Conservation (phyloP, 129 eudicot genomes). For the Centaurea solstitialis region DNA sequence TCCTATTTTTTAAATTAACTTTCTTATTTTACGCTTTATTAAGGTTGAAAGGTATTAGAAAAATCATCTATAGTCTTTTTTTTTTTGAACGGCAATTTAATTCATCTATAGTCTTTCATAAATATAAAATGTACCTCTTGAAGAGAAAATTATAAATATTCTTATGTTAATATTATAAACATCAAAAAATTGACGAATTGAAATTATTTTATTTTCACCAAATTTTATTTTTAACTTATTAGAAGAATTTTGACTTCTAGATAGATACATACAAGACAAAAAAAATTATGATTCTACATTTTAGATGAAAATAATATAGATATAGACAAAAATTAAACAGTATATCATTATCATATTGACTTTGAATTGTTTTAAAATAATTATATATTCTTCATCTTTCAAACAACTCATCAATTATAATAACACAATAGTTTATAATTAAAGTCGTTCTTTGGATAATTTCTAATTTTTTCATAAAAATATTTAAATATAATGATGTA, state of each 20-base stretch:
- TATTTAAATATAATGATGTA: background rate
- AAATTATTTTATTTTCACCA: background rate
- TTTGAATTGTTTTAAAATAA: background rate
- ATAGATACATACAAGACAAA: background rate
- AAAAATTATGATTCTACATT: background rate
- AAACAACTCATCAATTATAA: background rate
- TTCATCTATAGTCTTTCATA: background rate
- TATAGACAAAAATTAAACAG: background rate
- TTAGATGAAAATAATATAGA: background rate
- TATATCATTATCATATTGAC: background rate
- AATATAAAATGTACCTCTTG: background rate
- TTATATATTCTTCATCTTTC: background rate
- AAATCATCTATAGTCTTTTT: too few species aligned
- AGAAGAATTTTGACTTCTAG: background rate
- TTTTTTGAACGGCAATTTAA: too few species aligned
- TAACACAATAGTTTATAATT: background rate
- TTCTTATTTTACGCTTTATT: background rate
- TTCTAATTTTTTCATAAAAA: background rate
- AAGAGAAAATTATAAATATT: background rate
- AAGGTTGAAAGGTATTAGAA: background rate
- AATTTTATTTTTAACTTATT: background rate
- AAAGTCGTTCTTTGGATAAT: slow-evolving; percentile 1
- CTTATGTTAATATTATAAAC: background rate
- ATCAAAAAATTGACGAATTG: background rate
- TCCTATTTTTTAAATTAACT: background rate